phyloP scores from a whole-genome alignment of 1,139 yeast species.

The Protomyces gravidus region DNA sequence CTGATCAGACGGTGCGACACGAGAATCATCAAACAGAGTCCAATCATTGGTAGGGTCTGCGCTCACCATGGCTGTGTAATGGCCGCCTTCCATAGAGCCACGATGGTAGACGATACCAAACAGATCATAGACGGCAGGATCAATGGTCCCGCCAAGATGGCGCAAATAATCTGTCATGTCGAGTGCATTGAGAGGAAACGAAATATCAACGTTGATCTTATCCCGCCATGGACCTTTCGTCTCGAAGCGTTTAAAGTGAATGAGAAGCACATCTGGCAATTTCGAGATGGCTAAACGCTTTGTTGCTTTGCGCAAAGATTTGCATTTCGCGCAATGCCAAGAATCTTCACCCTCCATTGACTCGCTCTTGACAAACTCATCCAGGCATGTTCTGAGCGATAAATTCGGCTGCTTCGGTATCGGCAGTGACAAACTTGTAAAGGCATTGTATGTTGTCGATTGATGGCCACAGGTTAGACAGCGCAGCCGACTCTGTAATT shows the following conservation, averaged over 20 bases:
- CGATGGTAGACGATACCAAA: conserved; percentile 87
- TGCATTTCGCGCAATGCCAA: conserved; percentile 86
- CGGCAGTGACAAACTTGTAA: conserved; percentile 70
- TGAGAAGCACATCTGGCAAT: conserved; percentile 64
- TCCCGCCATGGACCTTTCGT: conserved; percentile 46
- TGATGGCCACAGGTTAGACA: conserved; percentile 73
- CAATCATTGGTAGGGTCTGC: conserved; percentile 57
- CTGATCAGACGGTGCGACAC: conserved; percentile 39
- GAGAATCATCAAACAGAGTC: conserved; percentile 75
- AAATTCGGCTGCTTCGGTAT: conserved; percentile 48
- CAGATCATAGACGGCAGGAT: conserved; percentile 58
- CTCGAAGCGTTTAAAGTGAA: conserved; percentile 77
- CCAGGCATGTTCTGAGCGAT: conserved; percentile 61
- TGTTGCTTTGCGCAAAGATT: conserved; percentile 59
- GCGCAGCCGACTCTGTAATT: conserved; percentile 70
- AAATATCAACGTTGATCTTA: conserved; percentile 60
- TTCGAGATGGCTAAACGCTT: conserved; percentile 67
- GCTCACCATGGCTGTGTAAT: conserved; percentile 79
- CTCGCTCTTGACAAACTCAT: conserved; percentile 64
- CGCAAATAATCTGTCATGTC: conserved; percentile 84
- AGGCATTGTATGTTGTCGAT: conserved; percentile 82
- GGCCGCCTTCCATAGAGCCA: conserved; percentile 82
- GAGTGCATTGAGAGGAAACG: conserved; percentile 55
- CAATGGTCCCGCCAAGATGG: conserved; percentile 31
- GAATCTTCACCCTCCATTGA: conserved; percentile 73